A percentile compares a stretch with the other conserved stretches of the same genome.
Conservation (phyloP, 2,329 filamentous ascomycete species). For the Ophiobolus disseminans region DNA sequence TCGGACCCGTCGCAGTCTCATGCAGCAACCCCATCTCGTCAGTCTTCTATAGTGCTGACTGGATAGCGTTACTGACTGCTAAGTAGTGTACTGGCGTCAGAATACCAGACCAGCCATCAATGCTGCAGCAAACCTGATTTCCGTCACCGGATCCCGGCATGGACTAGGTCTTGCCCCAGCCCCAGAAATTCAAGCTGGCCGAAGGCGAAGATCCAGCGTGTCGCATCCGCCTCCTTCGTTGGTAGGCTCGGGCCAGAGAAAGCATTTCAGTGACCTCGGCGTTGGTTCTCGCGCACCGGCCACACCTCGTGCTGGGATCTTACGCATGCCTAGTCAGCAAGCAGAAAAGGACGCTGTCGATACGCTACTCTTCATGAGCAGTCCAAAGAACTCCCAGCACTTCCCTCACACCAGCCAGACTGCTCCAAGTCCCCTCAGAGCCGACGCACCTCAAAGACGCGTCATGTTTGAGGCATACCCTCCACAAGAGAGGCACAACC, state of each 20-base stretch:
- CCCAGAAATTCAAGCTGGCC: constrained; percentile 40
- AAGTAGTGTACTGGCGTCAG: constrained; percentile 38
- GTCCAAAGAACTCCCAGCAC: constrained; percentile 69
- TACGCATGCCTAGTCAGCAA: constrained; percentile 74
- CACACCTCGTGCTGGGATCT: constrained; percentile 55
- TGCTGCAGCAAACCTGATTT: constrained; percentile 37
- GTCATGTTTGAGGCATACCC: constrained; percentile 48
- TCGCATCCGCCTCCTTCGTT: constrained; percentile 42
- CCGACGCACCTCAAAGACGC: constrained; percentile 40
- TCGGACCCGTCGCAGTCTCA: constrained; percentile 34
- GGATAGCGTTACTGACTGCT: background rate
- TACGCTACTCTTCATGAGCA: constrained; percentile 81
- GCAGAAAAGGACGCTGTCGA: constrained; percentile 82
- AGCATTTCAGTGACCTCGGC: constrained; percentile 42
- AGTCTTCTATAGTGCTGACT: constrained; percentile 3
- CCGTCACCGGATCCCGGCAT: constrained; percentile 32
- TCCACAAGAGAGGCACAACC: constrained; percentile 29
- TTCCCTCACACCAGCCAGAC: constrained; percentile 34
- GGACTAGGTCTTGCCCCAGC: constrained; percentile 42
- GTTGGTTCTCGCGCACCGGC: constrained; percentile 35
- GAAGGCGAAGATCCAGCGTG: constrained; percentile 46
- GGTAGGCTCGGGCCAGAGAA: constrained; percentile 36
- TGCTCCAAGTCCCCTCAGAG: constrained; percentile 39
- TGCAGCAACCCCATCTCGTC: constrained; percentile 33
- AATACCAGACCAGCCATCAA: constrained; percentile 35